Evolutionary conservation across 192 early-diverging fungal species (phyloP), one percentile per base, ranked within the genome.

Genomic region (Pilaira anomala): DNA sequence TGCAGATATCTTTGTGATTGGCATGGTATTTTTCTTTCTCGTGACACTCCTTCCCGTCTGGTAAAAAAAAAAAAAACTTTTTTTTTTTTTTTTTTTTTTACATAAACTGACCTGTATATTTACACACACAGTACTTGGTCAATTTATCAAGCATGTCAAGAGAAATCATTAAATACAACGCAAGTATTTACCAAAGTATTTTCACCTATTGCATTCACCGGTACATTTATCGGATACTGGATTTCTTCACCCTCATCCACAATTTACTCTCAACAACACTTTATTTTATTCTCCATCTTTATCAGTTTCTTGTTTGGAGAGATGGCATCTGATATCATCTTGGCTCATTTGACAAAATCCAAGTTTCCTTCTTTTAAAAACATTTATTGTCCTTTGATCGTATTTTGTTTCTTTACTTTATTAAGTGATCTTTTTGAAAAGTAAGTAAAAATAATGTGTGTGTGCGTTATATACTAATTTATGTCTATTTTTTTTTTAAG

Each of bases 281-380:
- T 88, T 48, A 82, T 90, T 28, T 76, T 93, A 22, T 93, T 91
- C 65, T 76, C 84, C 16, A 46, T 90, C 21, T 85, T 85, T 2
- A 76, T 80, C 26, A 90, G 91, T 2, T 82, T 87, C 57, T 83
- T 87, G 7, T 93, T 93, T 83, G 91, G 91, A n/a, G 84, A 89
- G 52, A 87, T 93, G 75, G 91, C 88, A 33, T 91, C 91, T 66
- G 88, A 89, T 66, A 95, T 96, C 58, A 93, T 96, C 55, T 72
- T 96, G 72, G 88, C 91, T 21, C 94, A 96, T 52, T 80, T 96
- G 39, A 93, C 92, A 29, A 88, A 91, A 76, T 84, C 80, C 64
- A 71, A 78, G 36, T 96, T 88, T 78, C 94, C 94, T 48, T 86
- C 81, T 70, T 93, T 88, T 74, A 87, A 84, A 11, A 80, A 83